phyloP scores from a whole-genome alignment of 1,284 basidiomycete species.

The Dichomitus squalens region DNA sequence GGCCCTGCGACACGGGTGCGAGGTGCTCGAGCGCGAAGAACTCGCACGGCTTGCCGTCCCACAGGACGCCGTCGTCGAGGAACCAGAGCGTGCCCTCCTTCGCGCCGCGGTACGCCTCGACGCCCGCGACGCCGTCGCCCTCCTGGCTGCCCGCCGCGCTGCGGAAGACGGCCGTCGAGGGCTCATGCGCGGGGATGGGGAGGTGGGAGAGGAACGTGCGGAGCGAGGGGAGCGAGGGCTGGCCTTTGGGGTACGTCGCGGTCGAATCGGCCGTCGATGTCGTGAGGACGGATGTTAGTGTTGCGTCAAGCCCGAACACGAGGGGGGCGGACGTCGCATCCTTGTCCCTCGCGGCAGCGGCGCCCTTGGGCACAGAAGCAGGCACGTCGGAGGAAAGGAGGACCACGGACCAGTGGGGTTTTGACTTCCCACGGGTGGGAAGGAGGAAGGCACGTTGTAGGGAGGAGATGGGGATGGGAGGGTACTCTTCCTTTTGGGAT shows the following conservation, averaged over 20 bases:
- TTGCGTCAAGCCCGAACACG: constrained; percentile 67
- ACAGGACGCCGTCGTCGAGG: constrained; percentile 63
- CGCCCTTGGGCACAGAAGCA: constrained; percentile 31
- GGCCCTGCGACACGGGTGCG: constrained; percentile 25
- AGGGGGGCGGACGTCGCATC: constrained; percentile 42
- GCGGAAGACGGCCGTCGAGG: constrained; percentile 53
- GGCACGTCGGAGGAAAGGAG: constrained; percentile 54
- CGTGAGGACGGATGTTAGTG: constrained; percentile 44
- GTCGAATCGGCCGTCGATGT: constrained; percentile 24
- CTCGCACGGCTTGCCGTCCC: constrained; percentile 74
- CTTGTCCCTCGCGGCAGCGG: constrained; percentile 23
- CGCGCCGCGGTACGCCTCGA: constrained; percentile 69
- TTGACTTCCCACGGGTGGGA: constrained; percentile 66
- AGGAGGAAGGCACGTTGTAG: constrained; percentile 63
- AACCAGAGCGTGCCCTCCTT: constrained; percentile 76
- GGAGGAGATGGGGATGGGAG: constrained; percentile 46
- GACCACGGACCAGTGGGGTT: constrained; percentile 68
- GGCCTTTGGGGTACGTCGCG: constrained; percentile 47
- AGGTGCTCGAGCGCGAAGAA: constrained; percentile 72
- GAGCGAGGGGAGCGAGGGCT: constrained; percentile 49
- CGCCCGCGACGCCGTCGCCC: constrained; percentile 48
- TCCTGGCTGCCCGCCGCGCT: constrained; percentile 41
- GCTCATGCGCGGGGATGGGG: constrained; percentile 47
- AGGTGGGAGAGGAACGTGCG: constrained; percentile 56
- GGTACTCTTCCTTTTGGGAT: constrained; percentile 45